Evolutionary conservation across 768 basidiomycete species (phyloP), one percentile per base, ranked within the genome.

Genomic region (Russula ochroleuca): DNA sequence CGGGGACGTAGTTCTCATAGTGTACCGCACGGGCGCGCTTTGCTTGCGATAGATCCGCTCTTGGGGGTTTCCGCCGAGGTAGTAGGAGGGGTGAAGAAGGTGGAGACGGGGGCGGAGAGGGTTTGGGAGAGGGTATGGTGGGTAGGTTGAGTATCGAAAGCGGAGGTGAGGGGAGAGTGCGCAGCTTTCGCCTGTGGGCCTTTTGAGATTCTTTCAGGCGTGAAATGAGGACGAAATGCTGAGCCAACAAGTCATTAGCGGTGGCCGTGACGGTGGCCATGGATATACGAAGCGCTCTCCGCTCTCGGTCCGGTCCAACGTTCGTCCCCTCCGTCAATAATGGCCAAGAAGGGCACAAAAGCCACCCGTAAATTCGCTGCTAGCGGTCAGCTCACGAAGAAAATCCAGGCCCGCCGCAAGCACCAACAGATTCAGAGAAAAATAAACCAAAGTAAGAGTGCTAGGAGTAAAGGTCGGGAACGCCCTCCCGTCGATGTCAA

Each of bases 301-400:
- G n/a, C 33, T 35, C 25, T 17, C 28, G 40, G 15, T 5, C 35
- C 48, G 48, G 55, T 2, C 31, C 61, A 37, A 21, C n/a, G 31
- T 6, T 43, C 28, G 14, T 17, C 40, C 40, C 37, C 11, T 13
- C 31, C 48, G 14, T 25, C 53, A n/a, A 41, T 56, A 45, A 66
- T 84, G 83, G 81, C 75, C 28, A 79, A 77, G 61, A 92, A 89
- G 69, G 83, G 85, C 21, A 76, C 83, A 43, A 95, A 95, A 75
- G 84, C 91, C 0, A 88, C 89, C 13, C 86, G 87, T 72, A 94
- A 95, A 76, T 95, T 95, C 69, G 90, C 87, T 10, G 79, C 90
- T 4, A 92, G 90, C 63, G 95, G 95, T 1, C 86, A 89, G 71
- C 84, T 98, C 58, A 92, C 92, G 71, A 88, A 91, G 68, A 84